phyloP scores from a whole-genome alignment of 1,284 basidiomycete genomes.

The Hymenochaete sp. region DNA sequence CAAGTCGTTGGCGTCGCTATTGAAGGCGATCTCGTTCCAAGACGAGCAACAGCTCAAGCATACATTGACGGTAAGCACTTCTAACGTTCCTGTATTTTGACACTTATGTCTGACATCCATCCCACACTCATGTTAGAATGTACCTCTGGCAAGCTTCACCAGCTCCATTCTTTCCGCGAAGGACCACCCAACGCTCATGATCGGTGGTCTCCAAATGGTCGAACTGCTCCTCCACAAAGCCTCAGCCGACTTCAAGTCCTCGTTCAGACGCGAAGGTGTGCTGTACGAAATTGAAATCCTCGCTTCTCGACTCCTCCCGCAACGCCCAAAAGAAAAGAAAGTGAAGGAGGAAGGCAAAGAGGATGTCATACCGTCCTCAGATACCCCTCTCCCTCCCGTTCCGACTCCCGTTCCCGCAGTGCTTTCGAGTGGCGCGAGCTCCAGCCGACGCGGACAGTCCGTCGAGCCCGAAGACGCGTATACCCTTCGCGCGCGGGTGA shows the following conservation, averaged over 20 bases:
- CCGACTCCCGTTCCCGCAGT: slow-evolving; percentile 31
- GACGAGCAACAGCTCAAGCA: slow-evolving; percentile 67
- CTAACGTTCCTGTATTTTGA: not conserved
- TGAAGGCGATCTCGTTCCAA: slow-evolving; percentile 86
- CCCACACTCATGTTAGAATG: slow-evolving; percentile 46
- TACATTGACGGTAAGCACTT: slow-evolving; percentile 60
- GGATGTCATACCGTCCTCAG: slow-evolving; percentile 29
- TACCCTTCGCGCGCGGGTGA: slow-evolving; percentile 79
- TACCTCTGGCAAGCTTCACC: slow-evolving; percentile 86
- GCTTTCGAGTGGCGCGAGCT: too few relatives aligned
- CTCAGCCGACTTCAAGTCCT: slow-evolving; percentile 73
- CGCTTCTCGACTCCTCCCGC: slow-evolving; percentile 51
- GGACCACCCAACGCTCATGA: slow-evolving; percentile 79
- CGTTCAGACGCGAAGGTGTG: slow-evolving; percentile 88
- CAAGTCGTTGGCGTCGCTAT: slow-evolving; percentile 76
- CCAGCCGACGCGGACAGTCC: slow-evolving; percentile 37
- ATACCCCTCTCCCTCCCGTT: slow-evolving; percentile 27
- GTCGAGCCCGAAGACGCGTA: slow-evolving; percentile 83
- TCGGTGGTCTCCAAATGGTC: slow-evolving; percentile 83
- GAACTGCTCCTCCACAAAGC: slow-evolving; percentile 81
- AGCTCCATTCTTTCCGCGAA: slow-evolving; percentile 87
- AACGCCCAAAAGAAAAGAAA: slow-evolving; percentile 49
- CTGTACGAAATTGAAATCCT: slow-evolving; percentile 83
- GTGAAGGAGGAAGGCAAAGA: slow-evolving; percentile 30
- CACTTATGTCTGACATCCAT: not conserved